These are phyloP conservation scores for Haplosporangium gracile DNA, from an alignment of 192 early-diverging fungal species.

Conservation along the genomic window DNA sequence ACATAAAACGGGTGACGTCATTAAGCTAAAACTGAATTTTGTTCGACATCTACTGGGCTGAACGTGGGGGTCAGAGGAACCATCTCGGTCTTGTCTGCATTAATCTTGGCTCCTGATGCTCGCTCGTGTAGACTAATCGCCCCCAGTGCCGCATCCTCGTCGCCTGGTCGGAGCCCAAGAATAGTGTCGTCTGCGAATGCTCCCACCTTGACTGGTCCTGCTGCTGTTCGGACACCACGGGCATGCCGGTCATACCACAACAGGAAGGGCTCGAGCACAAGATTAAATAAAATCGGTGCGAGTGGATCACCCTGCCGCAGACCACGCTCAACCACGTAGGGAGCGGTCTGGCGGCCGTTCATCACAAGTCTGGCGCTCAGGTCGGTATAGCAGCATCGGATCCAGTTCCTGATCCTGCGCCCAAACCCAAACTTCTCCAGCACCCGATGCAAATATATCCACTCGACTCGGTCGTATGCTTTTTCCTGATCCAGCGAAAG, in stretches of 20 bases:
- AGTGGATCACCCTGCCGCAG: background rate
- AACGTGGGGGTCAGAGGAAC: constrained; percentile 10
- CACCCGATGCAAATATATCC: constrained; percentile 9
- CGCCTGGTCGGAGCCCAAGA: background rate
- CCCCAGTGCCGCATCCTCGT: background rate
- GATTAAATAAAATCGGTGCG: constrained; percentile 6
- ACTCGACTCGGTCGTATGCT: constrained; percentile 45
- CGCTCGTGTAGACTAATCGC: background rate
- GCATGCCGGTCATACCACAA: background rate
- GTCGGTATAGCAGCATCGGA: background rate
- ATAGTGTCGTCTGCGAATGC: constrained; percentile 19
- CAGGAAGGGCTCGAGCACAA: background rate
- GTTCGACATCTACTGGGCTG: too few relatives aligned
- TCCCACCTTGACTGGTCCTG: background rate
- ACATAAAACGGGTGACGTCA: too few relatives aligned
- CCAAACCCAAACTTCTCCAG: constrained; percentile 7
- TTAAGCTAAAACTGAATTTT: too few relatives aligned
- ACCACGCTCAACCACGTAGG: background rate
- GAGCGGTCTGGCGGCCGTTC: background rate
- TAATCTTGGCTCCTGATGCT: constrained; percentile 7
- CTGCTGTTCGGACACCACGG: background rate
- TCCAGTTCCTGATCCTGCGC: background rate
- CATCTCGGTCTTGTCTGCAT: background rate
- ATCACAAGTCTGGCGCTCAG: background rate
- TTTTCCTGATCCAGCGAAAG: constrained; percentile 41